Percentiles rank a stretch among this genome's conserved stretches.
phyloP scores from a whole-genome alignment of 768 basidiomycete genomes.

The Asterophora lycoperdoides region DNA sequence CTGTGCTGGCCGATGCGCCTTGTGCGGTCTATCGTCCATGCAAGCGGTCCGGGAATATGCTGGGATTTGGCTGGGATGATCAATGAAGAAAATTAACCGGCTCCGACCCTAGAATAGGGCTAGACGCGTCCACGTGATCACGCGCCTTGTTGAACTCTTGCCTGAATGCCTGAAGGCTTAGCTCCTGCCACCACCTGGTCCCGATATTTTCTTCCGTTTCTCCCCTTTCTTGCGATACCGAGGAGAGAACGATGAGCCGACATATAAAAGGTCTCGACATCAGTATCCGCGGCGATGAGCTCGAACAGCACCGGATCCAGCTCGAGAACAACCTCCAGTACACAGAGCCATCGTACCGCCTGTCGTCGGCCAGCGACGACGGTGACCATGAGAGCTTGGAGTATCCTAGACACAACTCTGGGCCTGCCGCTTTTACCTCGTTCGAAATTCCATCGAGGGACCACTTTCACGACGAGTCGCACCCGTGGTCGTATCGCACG shows the following conservation, averaged over 20 bases:
- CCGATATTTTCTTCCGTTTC: neutral
- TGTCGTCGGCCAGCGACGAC: slow-evolving; percentile 49
- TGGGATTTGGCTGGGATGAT: neutral
- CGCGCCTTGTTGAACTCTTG: slow-evolving; percentile 16
- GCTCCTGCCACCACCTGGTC: slow-evolving; percentile 14
- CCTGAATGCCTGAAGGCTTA: neutral
- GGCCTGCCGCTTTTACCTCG: slow-evolving; percentile 52
- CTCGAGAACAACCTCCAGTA: slow-evolving; percentile 76
- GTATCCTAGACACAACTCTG: slow-evolving; percentile 66
- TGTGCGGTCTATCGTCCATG: slow-evolving; percentile 81
- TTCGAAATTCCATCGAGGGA: slow-evolving; percentile 57
- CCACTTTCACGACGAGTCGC: slow-evolving; percentile 49
- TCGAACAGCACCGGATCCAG: slow-evolving; percentile 70
- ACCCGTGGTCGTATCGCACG: slow-evolving; percentile 50
- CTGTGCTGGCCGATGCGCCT: slow-evolving; percentile 73
- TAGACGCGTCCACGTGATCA: slow-evolving; percentile 13
- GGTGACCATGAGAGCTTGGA: slow-evolving; percentile 55
- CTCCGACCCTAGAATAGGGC: slow-evolving; percentile 1
- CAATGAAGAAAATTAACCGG: neutral
- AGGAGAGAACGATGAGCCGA: slow-evolving; percentile 30
- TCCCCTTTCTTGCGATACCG: slow-evolving; percentile 23
- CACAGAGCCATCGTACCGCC: slow-evolving; percentile 66
- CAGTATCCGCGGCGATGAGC: slow-evolving; percentile 65
- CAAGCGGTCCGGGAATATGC: neutral
- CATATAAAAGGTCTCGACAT: slow-evolving; percentile 35